Evolutionary conservation across 192 early-diverging fungal species (phyloP).

Genomic region (Coemansia reversa): DNA sequence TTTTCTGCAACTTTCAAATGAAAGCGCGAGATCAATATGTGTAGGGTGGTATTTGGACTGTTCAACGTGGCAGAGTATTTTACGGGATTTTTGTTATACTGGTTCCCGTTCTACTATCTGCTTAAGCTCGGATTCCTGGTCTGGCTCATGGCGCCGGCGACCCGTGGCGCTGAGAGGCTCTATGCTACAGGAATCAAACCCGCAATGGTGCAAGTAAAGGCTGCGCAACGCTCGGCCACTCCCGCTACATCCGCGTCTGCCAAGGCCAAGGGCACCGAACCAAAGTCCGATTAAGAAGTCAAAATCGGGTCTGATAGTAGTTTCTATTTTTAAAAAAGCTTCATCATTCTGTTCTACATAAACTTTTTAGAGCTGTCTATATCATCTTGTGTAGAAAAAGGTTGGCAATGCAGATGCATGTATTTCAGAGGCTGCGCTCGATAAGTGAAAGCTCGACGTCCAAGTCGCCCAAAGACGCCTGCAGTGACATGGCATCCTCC

Average conservation of each 20-base stretch:
- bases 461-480: conserved; percentile 63
- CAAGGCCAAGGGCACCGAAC: not conserved
- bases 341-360: conserved; percentile 1
- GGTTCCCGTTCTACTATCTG: conserved; percentile 93
- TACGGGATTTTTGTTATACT: conserved; percentile 83
- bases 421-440: conserved; percentile 30
- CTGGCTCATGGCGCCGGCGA: conserved; percentile 78
- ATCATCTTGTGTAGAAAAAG: not conserved
- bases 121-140: conserved; percentile 89
- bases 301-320: not conserved
- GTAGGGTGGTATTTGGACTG: conserved; percentile 77
- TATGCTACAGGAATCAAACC: conserved; percentile 76
- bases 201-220: conserved; percentile 56
- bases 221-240: conserved; percentile 16
- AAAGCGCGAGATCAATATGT: not conserved
- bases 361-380: not conserved
- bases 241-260: not conserved
- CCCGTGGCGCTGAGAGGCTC: conserved; percentile 75
- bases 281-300: conserved; percentile 19
- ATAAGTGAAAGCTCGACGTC: conserved; percentile 61
- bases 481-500: conserved; percentile 71
- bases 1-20: not conserved
- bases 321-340: conserved; percentile 10
- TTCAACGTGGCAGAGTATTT: conserved; percentile 89
- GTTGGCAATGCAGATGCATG: not conserved